These are phyloP conservation scores for Haematococcus sp. DNA, from an alignment of 139 green algal species.

Conservation along the genomic window DNA sequence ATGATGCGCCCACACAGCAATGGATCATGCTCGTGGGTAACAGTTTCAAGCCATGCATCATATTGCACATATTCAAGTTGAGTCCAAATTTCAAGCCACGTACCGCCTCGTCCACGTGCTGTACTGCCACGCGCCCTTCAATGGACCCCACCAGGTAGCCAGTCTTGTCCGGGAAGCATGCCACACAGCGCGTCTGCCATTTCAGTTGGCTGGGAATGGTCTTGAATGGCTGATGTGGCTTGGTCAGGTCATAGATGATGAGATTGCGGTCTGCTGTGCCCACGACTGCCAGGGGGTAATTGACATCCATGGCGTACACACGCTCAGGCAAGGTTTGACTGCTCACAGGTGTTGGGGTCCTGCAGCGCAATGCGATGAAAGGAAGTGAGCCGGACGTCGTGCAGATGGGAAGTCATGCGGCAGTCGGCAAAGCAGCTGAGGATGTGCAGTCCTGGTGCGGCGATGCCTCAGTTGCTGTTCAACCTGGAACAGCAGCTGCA, in stretches of 20 bases:
- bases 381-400: not conserved
- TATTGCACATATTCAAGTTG: not conserved
- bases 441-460: too few relatives aligned
- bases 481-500: too few relatives aligned
- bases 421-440: not conserved
- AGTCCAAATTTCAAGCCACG: not conserved
- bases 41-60: too few relatives aligned
- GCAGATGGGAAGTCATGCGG: not conserved
- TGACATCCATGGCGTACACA: slow-evolving; percentile 84
- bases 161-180: slow-evolving; percentile 84
- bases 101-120: slow-evolving; percentile 86
- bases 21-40: too few relatives aligned
- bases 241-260: slow-evolving; percentile 60
- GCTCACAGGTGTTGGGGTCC: slow-evolving; percentile 58
- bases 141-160: slow-evolving; percentile 91
- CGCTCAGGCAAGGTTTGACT: slow-evolving; percentile 82
- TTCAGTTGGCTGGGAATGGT: slow-evolving; percentile 89
- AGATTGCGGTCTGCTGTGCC: slow-evolving; percentile 78
- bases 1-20: too few relatives aligned
- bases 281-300: slow-evolving; percentile 75
- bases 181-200: slow-evolving; percentile 92
- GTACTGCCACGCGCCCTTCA: slow-evolving; percentile 94
- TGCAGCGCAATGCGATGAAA: slow-evolving; percentile 55
- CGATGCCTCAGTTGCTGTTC: too few relatives aligned
- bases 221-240: slow-evolving; percentile 68